A percentile compares a stretch with the other conserved stretches of the same genome.
Conservation (phyloP, 352 stramenopile species). For the Globisporangium apiculatum region DNA sequence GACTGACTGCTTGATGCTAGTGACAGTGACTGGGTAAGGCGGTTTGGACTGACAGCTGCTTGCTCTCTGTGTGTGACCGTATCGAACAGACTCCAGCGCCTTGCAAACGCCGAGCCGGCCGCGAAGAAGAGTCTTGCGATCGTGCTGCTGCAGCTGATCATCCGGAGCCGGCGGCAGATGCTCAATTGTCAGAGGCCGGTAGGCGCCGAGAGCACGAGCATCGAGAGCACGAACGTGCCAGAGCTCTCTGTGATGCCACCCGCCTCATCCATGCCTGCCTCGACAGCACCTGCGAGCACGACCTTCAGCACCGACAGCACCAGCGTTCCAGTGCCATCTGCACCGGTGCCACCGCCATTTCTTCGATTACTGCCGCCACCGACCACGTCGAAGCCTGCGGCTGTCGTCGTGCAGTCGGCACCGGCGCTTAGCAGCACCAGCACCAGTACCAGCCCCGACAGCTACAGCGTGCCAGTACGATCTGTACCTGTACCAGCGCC, state of each 20-base stretch:
- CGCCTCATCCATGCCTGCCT: too few species aligned
- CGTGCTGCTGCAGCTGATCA: slow-evolving; percentile 54
- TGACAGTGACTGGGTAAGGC: too few species aligned
- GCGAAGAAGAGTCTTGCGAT: slow-evolving; percentile 32
- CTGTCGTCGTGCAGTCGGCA: not conserved
- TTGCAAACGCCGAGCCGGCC: slow-evolving; percentile 19
- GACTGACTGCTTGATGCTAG: too few species aligned
- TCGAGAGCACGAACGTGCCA: too few species aligned
- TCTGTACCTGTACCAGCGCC: too few species aligned
- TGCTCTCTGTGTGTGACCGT: too few species aligned
- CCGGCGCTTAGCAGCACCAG: not conserved
- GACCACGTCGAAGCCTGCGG: not conserved
- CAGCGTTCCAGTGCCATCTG: not conserved
- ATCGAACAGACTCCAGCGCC: slow-evolving; percentile 24
- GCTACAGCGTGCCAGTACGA: too few species aligned
- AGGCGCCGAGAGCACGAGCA: too few species aligned
- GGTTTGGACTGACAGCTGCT: too few species aligned
- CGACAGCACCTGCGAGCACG: too few species aligned
- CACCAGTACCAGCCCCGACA: not conserved
- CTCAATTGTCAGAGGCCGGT: slow-evolving; percentile 22
- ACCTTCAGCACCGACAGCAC: not conserved
- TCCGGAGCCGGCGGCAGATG: slow-evolving; percentile 70
- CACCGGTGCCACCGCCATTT: not conserved
- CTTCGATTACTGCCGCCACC: not conserved
- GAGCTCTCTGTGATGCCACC: too few species aligned